phyloP scores from a whole-genome alignment of 805 yeast species.

The Kurtzmaniella cleridarum region DNA sequence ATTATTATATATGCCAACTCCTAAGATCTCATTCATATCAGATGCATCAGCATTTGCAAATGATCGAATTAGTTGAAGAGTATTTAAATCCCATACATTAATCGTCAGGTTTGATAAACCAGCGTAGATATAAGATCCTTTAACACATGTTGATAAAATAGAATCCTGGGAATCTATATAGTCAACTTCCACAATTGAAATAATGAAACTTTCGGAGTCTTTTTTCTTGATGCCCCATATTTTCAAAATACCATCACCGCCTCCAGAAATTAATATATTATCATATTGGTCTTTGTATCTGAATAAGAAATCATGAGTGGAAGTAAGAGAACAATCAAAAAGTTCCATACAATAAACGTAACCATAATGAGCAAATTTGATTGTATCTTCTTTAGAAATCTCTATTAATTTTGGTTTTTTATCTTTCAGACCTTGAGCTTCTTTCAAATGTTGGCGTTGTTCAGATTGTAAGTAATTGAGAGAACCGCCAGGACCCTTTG shows the following conservation, averaged over 20 bases:
- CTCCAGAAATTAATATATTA: constrained; percentile 44
- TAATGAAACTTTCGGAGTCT: constrained; percentile 2
- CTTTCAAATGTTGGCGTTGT: constrained; percentile 14
- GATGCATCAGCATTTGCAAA: constrained; percentile 20
- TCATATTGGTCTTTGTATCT: constrained; percentile 11
- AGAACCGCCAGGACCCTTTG: constrained; percentile 76
- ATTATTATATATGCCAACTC: constrained; percentile 51
- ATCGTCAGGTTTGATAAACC: constrained; percentile 73
- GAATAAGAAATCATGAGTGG: constrained; percentile 12
- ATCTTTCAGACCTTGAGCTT: constrained; percentile 9
- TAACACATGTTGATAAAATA: constrained; percentile 62
- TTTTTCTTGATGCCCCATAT: constrained; percentile 54
- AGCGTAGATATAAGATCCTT: constrained; percentile 70
- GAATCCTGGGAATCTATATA: constrained; percentile 61
- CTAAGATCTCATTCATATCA: constrained; percentile 36
- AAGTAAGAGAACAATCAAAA: constrained; percentile 6
- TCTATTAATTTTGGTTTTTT: constrained; percentile 44
- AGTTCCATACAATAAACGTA: constrained; percentile 69
- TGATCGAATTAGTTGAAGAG: constrained; percentile 60
- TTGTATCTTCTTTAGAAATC: constrained; percentile 59
- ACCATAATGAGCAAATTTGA: constrained; percentile 87
- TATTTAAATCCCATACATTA: constrained; percentile 83
- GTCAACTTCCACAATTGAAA: constrained; percentile 16
- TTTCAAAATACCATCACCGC: constrained; percentile 88
- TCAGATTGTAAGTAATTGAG: constrained; percentile 23